Evolutionary conservation across 257 asterid species (phyloP), one percentile per base, ranked within the genome.

Genomic region (Nicotiana benthamiana): DNA sequence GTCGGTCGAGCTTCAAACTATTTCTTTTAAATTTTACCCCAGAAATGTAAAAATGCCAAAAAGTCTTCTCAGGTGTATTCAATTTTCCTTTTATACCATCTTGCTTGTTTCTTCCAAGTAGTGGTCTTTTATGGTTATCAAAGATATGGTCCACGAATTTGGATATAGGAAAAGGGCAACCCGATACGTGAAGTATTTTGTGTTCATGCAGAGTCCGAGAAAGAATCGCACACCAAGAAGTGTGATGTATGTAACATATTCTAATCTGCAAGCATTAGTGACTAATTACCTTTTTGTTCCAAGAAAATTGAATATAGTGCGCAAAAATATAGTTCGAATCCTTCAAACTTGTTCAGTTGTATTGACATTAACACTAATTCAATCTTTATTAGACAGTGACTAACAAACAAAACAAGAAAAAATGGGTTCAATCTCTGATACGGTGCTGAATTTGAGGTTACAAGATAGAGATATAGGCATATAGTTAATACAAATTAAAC

Each of bases 1-100:
- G 91, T 89, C 94, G 94, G 94, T 82, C 24, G 90, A 83, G 79
- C 59, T 83, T 30, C 12, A 22, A 5, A 20, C 0, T 70, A 48
- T 48, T 80, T 27, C 83, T 32, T 65, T 66, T 70, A 9, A 32
- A 20, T 36, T 36, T 40, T 51, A 48, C 48, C 43, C 26, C 60
- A 30, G 26, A 10, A 10, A 4, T 9, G 15, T 72, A 48, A 24
- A 67, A 3, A 52, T 13, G 6, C 30, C 51, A 34, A 36, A 43
- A 8, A 1, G 18, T 43, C 34, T 43, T 43, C 77, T 12, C 24
- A 75, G 9, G n/a, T 26, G 27, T 59, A 27, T 32, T 51, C 56
- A 18, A 11, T 32, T 74, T 18, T n/a, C 22, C 48, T 72, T 22
- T 53, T 72, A 32, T 43, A 13, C 1, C 13, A 43, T 46, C 77